Base-by-base conservation (phyloP, 1,284 basidiomycete genomes). In the Irpex sp. region DNA sequence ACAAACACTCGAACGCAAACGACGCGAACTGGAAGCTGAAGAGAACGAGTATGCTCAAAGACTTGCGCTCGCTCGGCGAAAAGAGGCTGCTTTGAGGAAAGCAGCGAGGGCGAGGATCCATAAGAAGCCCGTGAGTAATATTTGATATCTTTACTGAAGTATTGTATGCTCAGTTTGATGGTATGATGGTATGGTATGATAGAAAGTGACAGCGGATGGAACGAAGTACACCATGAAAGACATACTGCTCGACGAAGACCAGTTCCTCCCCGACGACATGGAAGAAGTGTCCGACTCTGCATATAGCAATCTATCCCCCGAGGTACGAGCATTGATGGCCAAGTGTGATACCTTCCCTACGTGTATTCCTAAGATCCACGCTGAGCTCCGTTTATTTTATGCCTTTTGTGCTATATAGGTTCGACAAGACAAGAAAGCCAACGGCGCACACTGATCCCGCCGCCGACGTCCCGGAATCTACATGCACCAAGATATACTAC, bases 401-500 rank as follows among this genome's bases (percentile, higher is more conserved):
- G 17, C 50, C 4, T 26, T 19, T 53, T 21, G 50, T 26, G 5
- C 31, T 26, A 4, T 17, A 5, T 19, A 62, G 61, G 31, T 26
- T 62, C 8, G 49, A 58, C n/a, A 62, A 62, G 37, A 37, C 61
- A 15, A 55, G 37, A 59, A 55, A 26, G 5, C 57, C 31, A 33
- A 6, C 31, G 26, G 50, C 36, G 8, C 21, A 31, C 31, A 26
- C 57, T 15, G 17, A 43, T 35, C 9, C 61, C 1, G 56, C 26
- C 1, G 62, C 58, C 26, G 75, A 78, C 17, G 53, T 8, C 21
- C 53, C 26, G 56, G 87, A 86, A 65, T 80, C 81, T n/a, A 80
- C 81, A 1, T 91, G 88, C 68, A 88, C 87, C 36, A 93, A 93
- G 75, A 89, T 99, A 61, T 96, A 90, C 73, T 98, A 96, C 73